phyloP scores from a whole-genome alignment of 2,329 filamentous ascomycete genomes.

The Magnaporthales sp. region DNA sequence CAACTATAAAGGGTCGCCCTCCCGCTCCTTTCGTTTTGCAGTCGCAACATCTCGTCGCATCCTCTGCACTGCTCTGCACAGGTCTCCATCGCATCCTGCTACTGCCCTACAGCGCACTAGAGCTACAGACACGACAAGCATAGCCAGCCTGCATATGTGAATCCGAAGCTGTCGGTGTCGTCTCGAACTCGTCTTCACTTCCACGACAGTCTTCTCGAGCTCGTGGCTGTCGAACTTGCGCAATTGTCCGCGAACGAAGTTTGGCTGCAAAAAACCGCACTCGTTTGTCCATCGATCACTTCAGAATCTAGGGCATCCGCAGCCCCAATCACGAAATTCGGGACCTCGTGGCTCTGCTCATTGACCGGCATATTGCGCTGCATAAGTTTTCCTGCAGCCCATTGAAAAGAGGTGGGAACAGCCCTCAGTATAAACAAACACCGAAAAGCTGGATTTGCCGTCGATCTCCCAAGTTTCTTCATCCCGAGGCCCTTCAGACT shows the following conservation, averaged over 20 bases:
- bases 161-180: neutral
- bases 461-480: slow-evolving; percentile 71
- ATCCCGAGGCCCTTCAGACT: slow-evolving; percentile 66
- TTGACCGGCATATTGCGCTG: neutral
- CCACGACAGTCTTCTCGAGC: too few species aligned
- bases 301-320: neutral
- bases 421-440: neutral
- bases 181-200: neutral
- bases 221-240: neutral
- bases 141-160: neutral
- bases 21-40: neutral
- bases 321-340: neutral
- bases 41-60: neutral
- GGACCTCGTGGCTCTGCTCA: neutral
- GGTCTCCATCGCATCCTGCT: neutral
- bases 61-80: neutral
- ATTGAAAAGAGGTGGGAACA: neutral
- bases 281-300: neutral
- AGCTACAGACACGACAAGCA: neutral
- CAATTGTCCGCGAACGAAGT: neutral
- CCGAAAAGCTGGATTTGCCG: slow-evolving; percentile 90
- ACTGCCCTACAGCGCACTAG: neutral
- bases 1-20: neutral
- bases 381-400: neutral
- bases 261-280: neutral